Evolutionary conservation across 2,329 filamentous ascomycete species (phyloP), one percentile per base, ranked within the genome.

Genomic region (Hirsutella thompsonii): DNA sequence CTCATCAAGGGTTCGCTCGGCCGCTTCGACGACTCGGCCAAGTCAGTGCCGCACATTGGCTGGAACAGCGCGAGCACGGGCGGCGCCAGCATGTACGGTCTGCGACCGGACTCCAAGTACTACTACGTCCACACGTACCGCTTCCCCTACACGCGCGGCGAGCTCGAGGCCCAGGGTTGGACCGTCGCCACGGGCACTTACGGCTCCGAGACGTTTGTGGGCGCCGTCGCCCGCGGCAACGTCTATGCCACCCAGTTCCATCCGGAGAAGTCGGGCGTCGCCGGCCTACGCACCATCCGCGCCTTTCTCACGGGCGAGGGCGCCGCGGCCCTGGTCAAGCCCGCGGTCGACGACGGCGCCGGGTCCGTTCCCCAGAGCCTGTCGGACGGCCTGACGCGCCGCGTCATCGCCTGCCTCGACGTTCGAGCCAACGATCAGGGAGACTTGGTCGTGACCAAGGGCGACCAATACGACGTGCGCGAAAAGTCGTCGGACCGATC

Each of bases 101-200:
- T 98, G 41, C 69, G 75, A 21, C 80, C 85, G 1, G 72, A 73
- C 40, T 94, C 85, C 56, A 98, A 96, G 62, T 98, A 98, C 69
- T 98, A 98, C 67, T 98, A 98, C 57, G 90, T 98, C 42, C 92
- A 98, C 69, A 89, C 87, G 2, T 98, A 92, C 64, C 89, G 88
- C 43, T 81, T 79, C 20, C 81, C 81, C 3, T 94, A 95, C 59
- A 64, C 65, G 40, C 63, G 74, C 36, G 85, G 83, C 29, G 71
- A 81, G 48, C 70, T 95, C 11, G 88, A 95, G 61, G 69, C 69
- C 42, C 73, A 83, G 28, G 92, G 90, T 20, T 98, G 92, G 90
- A 77, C 79, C 8, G 83, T 96, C n/a, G 92, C 92, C 1, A 94
- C 85, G 3, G 89, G 81, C 16, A 79, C 75, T 14, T 98, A 98